Conservation (phyloP, 257 asterid genomes). For the Leptodermis oblonga region DNA sequence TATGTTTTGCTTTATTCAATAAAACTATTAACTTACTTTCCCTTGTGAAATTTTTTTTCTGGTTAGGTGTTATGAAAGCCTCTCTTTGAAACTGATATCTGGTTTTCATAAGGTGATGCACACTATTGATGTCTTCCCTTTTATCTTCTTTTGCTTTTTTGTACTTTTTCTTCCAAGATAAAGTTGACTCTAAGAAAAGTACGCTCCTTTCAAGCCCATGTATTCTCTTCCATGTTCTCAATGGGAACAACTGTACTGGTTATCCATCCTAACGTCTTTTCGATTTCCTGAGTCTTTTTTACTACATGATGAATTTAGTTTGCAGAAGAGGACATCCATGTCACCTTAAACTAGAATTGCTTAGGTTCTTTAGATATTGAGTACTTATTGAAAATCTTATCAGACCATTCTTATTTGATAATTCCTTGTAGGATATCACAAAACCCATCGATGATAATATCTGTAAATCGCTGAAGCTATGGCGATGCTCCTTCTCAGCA, state of each 20-base stretch:
- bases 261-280: conserved; percentile 1
- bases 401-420: conserved; percentile 6
- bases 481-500: conserved; percentile 88
- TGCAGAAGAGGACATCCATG: background rate
- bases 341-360: background rate
- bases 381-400: background rate
- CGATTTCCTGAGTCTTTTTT: background rate
- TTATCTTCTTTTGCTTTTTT: background rate
- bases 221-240: background rate
- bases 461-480: conserved; percentile 62
- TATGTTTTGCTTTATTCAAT: background rate
- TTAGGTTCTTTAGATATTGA: background rate
- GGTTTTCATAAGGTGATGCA: conserved; percentile 83
- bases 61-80: conserved; percentile 77
- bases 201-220: background rate
- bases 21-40: conserved; percentile 4
- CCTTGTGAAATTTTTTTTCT: conserved; percentile 20
- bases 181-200: background rate
- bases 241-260: background rate
- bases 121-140: background rate
- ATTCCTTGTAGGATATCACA: conserved; percentile 68
- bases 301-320: background rate
- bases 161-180: background rate
- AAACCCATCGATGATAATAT: conserved; percentile 77
- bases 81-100: conserved; percentile 71